Conservation (phyloP, 1,284 basidiomycete genomes). For the Cryptococcus sp. region DNA sequence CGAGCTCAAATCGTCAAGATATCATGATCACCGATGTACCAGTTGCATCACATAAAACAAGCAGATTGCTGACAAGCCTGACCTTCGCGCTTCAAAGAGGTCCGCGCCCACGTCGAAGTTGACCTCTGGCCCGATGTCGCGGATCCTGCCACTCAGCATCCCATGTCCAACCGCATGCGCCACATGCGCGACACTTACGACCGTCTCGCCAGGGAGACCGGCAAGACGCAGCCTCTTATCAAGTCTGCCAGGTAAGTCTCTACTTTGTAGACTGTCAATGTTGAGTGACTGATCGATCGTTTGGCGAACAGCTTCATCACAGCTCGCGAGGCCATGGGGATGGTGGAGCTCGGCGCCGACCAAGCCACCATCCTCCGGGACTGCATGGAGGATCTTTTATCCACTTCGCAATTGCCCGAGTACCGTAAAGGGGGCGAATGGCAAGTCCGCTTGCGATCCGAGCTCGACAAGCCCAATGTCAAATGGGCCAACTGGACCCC, state of each 20-base stretch:
- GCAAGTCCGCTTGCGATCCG: slow-evolving; percentile 16
- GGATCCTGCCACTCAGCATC: slow-evolving; percentile 34
- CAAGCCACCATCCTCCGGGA: slow-evolving; percentile 26
- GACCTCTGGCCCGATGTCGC: slow-evolving; percentile 30
- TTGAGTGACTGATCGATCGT: background rate
- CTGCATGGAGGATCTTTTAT: slow-evolving; percentile 23
- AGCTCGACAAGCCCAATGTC: slow-evolving; percentile 22
- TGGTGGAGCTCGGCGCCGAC: slow-evolving; percentile 30
- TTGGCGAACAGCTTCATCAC: slow-evolving; percentile 19
- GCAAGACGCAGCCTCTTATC: slow-evolving; percentile 34
- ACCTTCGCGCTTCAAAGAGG: slow-evolving; percentile 14
- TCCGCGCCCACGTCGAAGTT: slow-evolving; percentile 26
- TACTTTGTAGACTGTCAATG: background rate
- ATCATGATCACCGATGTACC: background rate
- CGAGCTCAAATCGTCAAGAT: no score
- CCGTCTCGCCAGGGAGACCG: slow-evolving; percentile 27
- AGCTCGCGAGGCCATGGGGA: slow-evolving; percentile 29
- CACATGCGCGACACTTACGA: slow-evolving; percentile 39
- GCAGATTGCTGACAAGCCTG: background rate
- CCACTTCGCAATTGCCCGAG: slow-evolving; percentile 16
- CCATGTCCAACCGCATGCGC: slow-evolving; percentile 32
- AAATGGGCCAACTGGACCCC: slow-evolving; percentile 24
- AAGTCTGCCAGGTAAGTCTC: slow-evolving; percentile 39
- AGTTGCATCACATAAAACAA: no score
- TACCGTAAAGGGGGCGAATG: slow-evolving; percentile 25